These are phyloP conservation scores for Hordeum marinum DNA, from an alignment of 176 grass and related monocot genomes.

Conservation along the genomic window DNA sequence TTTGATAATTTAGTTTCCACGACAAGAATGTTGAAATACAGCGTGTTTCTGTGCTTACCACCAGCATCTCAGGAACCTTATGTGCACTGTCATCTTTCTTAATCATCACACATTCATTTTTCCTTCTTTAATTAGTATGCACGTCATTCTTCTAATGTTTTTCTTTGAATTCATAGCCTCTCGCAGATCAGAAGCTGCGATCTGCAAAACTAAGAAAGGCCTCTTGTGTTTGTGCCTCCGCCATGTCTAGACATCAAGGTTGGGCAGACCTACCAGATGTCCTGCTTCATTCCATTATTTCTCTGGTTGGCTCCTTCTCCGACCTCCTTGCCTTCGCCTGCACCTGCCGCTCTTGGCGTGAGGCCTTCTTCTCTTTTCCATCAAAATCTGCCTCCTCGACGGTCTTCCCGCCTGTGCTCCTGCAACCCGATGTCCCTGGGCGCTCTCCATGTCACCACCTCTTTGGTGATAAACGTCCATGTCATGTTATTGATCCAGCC, in stretches of 20 bases:
- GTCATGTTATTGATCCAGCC: neutral
- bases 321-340: neutral
- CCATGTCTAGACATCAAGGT: neutral
- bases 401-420: constrained; percentile 4
- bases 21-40: too few relatives aligned
- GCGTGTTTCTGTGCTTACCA: neutral
- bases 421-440: neutral
- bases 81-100: neutral
- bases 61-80: neutral
- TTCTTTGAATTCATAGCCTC: neutral
- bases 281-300: neutral
- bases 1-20: too few relatives aligned
- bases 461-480: neutral
- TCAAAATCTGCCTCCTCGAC: neutral
- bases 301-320: neutral
- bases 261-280: neutral
- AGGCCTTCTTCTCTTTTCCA: neutral
- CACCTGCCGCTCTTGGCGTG: neutral
- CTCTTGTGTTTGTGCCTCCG: neutral
- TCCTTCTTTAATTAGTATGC: too few relatives aligned
- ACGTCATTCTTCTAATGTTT: neutral
- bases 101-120: neutral
- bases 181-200: neutral
- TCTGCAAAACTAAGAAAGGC: neutral
- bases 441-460: neutral